Conservation (phyloP, 1,284 basidiomycete species). For the Pseudozyma sp. region DNA sequence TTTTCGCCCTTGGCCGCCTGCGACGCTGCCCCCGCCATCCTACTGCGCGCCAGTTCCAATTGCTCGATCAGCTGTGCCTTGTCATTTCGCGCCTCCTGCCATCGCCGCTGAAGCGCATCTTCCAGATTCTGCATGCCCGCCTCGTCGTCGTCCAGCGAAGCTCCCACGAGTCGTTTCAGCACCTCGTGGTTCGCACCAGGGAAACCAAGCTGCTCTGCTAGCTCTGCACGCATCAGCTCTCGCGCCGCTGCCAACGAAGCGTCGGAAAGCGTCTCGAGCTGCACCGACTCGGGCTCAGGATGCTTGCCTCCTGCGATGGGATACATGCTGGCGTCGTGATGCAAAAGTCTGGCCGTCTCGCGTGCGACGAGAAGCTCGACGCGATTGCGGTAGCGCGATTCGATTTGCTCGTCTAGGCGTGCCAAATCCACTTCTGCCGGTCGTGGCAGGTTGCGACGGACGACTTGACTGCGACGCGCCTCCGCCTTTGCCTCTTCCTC, state of each 20-base stretch:
- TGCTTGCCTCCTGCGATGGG: slow-evolving; percentile 86
- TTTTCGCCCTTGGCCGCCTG: slow-evolving; percentile 90
- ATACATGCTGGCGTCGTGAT: slow-evolving; percentile 88
- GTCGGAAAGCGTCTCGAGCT: slow-evolving; percentile 82
- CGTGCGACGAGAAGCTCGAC: slow-evolving; percentile 79
- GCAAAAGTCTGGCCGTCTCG: slow-evolving; percentile 83
- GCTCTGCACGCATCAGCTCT: slow-evolving; percentile 80
- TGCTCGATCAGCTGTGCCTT: slow-evolving; percentile 75
- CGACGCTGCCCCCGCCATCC: slow-evolving; percentile 83
- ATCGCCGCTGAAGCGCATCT: slow-evolving; percentile 74
- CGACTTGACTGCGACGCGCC: slow-evolving; percentile 82
- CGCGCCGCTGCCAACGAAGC: slow-evolving; percentile 80
- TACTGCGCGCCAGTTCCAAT: slow-evolving; percentile 77
- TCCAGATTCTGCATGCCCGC: slow-evolving; percentile 69
- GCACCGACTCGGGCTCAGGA: slow-evolving; percentile 79
- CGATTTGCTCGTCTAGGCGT: slow-evolving; percentile 73
- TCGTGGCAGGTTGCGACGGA: slow-evolving; percentile 86
- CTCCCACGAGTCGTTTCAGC: slow-evolving; percentile 72
- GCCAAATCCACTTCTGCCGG: slow-evolving; percentile 84
- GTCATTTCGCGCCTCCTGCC: slow-evolving; percentile 70
- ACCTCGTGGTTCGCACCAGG: slow-evolving; percentile 83
- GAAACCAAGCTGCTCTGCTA: slow-evolving; percentile 83
- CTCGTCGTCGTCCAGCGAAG: slow-evolving; percentile 70
- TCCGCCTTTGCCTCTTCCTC: slow-evolving; percentile 80
- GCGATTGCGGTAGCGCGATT: slow-evolving; percentile 59